Base-by-base conservation (phyloP, 192 early-diverging fungal genomes). In the Coemansia sp. region DNA sequence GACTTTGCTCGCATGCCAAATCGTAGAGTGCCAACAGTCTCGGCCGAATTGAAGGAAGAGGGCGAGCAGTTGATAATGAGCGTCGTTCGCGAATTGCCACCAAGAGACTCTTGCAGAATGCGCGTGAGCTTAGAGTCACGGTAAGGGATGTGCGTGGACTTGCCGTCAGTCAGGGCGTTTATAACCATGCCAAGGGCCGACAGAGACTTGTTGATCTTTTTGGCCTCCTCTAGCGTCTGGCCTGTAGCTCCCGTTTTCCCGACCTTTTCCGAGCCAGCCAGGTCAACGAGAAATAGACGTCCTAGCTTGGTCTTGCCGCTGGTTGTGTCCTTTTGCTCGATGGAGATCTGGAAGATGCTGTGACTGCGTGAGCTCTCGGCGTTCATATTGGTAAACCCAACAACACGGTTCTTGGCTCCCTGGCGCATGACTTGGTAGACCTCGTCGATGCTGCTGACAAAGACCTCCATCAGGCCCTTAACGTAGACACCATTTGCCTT, bases 111-210 rank as follows among this genome's bases (percentile, higher is more conserved):
- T 91, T 99, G 98, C 64, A 99, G 78, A 64, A 99, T 99, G 82
- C 98, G 91, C 9, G 98, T 99, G 46, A 99, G 86, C 82, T 99
- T 99, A 23, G 92, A 94, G 82, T 99, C 98, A 76, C 96, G 90
- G 85, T 99, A 99, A 35, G 98, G 98, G 65, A 99, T 88, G 70
- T 98, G 96, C 18, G 92, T 91, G 6, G 95, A 97, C 87, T 98
- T 98, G 79, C 96, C 96, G 69, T 99, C 98, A 0, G 98, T 97
- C 66, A 99, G 85, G 5, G 95, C 89, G 74, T 98, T 98, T 71
- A 99, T 99, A 69, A 99, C 98, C 94, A 97, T 99, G 56, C 98
- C 98, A 45, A 99, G 85, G 0, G 96, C 94, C 7, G 96, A 94
- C 6, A 99, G 85, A 0, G 95, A 97, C 77, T 96, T 97, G 86